phyloP scores from a whole-genome alignment of 306 rosid genomes.

The Casuarina cunninghamiana region DNA sequence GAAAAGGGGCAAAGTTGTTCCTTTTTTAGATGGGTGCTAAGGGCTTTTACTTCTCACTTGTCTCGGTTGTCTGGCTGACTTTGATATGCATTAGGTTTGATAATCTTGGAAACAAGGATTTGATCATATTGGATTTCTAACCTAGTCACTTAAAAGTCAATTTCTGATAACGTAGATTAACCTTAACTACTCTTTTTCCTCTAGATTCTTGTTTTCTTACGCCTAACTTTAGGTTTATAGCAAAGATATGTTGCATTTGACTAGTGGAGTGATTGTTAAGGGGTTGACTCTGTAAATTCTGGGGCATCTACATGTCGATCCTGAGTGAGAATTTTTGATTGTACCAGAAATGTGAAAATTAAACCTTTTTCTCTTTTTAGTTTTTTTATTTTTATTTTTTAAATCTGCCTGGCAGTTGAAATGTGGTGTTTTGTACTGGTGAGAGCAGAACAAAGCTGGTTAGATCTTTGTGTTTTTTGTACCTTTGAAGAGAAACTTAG shows the following conservation, averaged over 20 bases:
- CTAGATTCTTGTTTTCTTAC: background rate
- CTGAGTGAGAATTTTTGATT: background rate
- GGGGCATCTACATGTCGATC: background rate
- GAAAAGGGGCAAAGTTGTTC: slow-evolving; percentile 7
- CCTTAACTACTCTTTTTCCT: background rate
- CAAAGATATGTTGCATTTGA: background rate
- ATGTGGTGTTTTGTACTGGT: background rate
- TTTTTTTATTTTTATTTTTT: too few species aligned
- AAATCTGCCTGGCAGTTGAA: background rate
- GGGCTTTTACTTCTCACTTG: slow-evolving; percentile 3
- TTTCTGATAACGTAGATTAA: background rate
- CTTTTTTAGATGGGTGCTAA: slow-evolving; percentile 6
- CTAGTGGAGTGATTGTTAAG: background rate
- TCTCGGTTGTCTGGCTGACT: background rate
- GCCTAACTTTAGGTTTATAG: background rate
- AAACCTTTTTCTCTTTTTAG: too few species aligned
- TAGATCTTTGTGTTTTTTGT: background rate
- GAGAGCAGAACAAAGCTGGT: background rate
- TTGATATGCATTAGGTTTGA: background rate
- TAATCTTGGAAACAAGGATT: background rate
- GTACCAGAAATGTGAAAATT: too few species aligned
- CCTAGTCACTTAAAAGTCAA: background rate
- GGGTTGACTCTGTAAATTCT: background rate
- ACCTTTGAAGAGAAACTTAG: background rate
- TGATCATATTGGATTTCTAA: background rate